Base-by-base conservation (phyloP, 768 basidiomycete genomes). In the Brasilioporus rufonigricans region DNA sequence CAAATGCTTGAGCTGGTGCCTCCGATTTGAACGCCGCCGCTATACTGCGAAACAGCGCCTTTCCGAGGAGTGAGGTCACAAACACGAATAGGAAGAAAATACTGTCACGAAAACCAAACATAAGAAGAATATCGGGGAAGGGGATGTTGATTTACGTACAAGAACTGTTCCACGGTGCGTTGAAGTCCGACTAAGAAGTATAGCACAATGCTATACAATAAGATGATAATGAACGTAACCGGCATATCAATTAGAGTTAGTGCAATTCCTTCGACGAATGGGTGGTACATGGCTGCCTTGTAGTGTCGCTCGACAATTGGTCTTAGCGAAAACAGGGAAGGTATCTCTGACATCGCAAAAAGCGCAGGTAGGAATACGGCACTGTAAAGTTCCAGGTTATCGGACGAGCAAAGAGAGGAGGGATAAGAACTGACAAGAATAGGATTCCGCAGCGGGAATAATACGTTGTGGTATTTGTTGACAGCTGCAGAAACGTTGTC, bases 381-480 rank as follows among this genome's bases (percentile, higher is more conserved):
- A 50, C 85, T 86, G 46, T 16, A 21, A 35, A 26, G 13, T 5
- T 4, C 9, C 27, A n/a, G 9, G 0, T 13, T 32, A 31, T 58
- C 6, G 50, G 49, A 46, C 24, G 26, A 40, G 9, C 4, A 38
- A 4, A 16, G 0, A 23, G 13, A 35, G 1, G 23, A 24, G 0
- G 3, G 0, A 36, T 0, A 19, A 35, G 4, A n/a, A 75, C 81
- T 31, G 60, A 86, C 80, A 93, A 90, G 80, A 91, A 92, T 14
- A 93, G 74, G 32, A 89, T 78, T 65, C 91, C 91, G n/a, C 91
- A 91, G 21, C 91, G 82, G 32, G 87, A 85, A n/a, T 52, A 71
- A 38, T 44, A 72, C 7, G 49, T 55, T 0, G 60, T 54, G 6
- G 81, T 80, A 29, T 63, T 70, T 18, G 71, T 63, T 0, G 74